These are phyloP conservation scores for Tagetes patula DNA, from an alignment of 129 eudicot species.

Conservation along the genomic window DNA sequence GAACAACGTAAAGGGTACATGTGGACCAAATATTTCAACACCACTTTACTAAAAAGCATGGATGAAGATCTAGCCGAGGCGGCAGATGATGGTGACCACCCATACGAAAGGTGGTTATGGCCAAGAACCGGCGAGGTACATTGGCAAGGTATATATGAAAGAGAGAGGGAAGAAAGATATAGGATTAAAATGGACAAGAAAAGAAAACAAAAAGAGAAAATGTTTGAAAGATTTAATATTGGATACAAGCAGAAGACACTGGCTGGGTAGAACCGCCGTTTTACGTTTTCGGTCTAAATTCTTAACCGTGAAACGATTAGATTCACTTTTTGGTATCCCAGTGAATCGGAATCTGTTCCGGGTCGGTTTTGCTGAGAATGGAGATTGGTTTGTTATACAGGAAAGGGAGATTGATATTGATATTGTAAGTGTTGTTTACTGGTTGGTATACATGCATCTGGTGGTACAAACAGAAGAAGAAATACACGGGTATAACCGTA, in stretches of 20 bases:
- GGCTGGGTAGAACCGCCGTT: conserved; percentile 47
- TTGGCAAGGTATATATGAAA: conserved; percentile 94
- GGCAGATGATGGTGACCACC: conserved; percentile 86
- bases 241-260: conserved; percentile 90
- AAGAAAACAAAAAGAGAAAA: conserved; percentile 81
- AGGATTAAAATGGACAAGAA: conserved; percentile 92
- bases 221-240: conserved; percentile 57
- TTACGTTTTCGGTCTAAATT: conserved; percentile 5
- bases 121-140: conserved; percentile 91
- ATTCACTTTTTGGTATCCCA: conserved; percentile 5
- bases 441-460: too few relatives aligned
- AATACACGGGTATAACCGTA: conserved; percentile 20
- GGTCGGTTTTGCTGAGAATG: conserved; percentile 25
- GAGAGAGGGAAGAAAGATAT: conserved; percentile 91
- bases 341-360: not conserved
- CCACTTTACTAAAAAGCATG: conserved; percentile 72
- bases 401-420: too few relatives aligned
- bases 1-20: conserved; percentile 64
- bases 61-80: conserved; percentile 99
- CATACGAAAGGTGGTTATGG: conserved; percentile 80
- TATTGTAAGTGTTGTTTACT: too few relatives aligned
- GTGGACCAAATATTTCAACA: conserved; percentile 87
- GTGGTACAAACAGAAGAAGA: conserved; percentile 35
- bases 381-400: conserved; percentile 9
- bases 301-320: conserved; percentile 22